A percentile compares a stretch with the other conserved stretches of the same genome.
phyloP scores from a whole-genome alignment of 495 filamentous ascomycete genomes.

The Talaromyces ruber region DNA sequence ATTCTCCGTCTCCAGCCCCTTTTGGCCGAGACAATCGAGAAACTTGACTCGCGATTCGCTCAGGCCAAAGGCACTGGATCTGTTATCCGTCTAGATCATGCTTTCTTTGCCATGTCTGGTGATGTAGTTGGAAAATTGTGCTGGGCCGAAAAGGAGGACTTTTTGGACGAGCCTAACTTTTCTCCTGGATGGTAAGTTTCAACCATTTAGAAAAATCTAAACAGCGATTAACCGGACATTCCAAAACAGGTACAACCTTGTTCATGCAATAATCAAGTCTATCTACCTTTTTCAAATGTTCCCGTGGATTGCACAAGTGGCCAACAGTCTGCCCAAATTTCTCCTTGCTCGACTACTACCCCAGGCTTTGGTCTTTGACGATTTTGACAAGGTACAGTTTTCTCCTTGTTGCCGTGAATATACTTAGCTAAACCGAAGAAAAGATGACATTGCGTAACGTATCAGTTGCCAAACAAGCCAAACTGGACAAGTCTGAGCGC shows the following conservation, averaged over 20 bases:
- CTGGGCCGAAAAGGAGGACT: conserved; percentile 4
- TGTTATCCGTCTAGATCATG: conserved; percentile 25
- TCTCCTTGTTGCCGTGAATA: not conserved
- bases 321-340: not conserved
- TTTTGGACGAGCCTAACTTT: not conserved
- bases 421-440: not conserved
- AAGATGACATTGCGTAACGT: conserved; percentile 1
- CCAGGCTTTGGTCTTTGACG: not conserved
- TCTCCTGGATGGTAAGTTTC: conserved; percentile 1
- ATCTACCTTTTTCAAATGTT: conserved; percentile 7
- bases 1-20: conserved; percentile 18
- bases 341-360: not conserved
- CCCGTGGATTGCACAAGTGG: conserved; percentile 11
- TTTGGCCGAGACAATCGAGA: conserved; percentile 19
- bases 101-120: conserved; percentile 24
- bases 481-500: not conserved
- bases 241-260: not conserved
- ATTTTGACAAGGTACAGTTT: not conserved
- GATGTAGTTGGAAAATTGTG: conserved; percentile 32
- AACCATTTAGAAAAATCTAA: not conserved
- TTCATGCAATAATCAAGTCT: conserved; percentile 1
- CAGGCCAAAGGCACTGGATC: conserved; percentile 17
- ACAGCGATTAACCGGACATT: not conserved
- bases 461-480: conserved; percentile 1
- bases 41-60: conserved; percentile 22